These are phyloP conservation scores for Ogataea allantospora DNA, from an alignment of 805 yeast species.

Conservation along the genomic window DNA sequence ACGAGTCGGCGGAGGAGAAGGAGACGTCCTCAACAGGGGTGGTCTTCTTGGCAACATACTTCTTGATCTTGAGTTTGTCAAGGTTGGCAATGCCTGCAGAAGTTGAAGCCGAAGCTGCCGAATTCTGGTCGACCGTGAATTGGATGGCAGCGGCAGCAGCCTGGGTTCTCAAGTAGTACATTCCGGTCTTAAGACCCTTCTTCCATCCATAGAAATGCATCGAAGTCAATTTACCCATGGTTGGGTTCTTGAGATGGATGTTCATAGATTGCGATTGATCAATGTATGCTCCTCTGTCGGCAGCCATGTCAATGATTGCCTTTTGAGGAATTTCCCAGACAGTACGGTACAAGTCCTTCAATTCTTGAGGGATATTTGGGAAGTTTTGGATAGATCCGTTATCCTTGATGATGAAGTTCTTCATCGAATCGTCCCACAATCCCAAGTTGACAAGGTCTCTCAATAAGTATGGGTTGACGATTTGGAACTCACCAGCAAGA, in stretches of 20 bases:
- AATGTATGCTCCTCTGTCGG: slow-evolving; percentile 75
- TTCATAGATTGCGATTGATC: slow-evolving; percentile 95
- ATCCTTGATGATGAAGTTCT: slow-evolving; percentile 52
- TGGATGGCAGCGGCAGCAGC: slow-evolving; percentile 98
- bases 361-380: slow-evolving; percentile 52
- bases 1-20: slow-evolving; percentile 31
- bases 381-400: slow-evolving; percentile 58
- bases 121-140: slow-evolving; percentile 69
- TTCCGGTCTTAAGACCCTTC: slow-evolving; percentile 97
- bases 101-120: slow-evolving; percentile 31
- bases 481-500: slow-evolving; percentile 62
- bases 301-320: slow-evolving; percentile 60
- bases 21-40: slow-evolving; percentile 31
- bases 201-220: slow-evolving; percentile 99
- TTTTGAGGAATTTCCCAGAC: slow-evolving; percentile 64
- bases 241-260: slow-evolving; percentile 87
- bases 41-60: slow-evolving; percentile 33
- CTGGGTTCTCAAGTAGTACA: slow-evolving; percentile 97
- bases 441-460: slow-evolving; percentile 59
- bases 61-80: slow-evolving; percentile 34
- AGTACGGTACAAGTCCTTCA: slow-evolving; percentile 55
- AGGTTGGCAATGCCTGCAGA: slow-evolving; percentile 26
- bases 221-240: slow-evolving; percentile 95
- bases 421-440: slow-evolving; percentile 56
- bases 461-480: slow-evolving; percentile 58